A percentile compares a stretch with the other conserved stretches of the same genome.
These are phyloP conservation scores for Paecilomyces formosus DNA, from an alignment of 2,329 filamentous ascomycete species.

Conservation along the genomic window DNA sequence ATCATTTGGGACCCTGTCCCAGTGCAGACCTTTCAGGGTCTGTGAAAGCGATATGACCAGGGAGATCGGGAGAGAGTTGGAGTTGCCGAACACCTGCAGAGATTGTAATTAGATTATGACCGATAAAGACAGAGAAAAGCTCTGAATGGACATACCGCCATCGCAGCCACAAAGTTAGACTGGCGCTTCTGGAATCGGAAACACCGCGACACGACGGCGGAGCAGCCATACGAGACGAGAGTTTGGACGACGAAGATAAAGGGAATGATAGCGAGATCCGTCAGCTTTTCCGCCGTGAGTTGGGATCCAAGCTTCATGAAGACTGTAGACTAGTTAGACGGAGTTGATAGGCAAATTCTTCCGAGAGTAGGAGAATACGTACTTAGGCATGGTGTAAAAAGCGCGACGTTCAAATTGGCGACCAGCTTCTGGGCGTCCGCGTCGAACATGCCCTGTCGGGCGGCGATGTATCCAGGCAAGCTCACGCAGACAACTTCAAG, in stretches of 20 bases:
- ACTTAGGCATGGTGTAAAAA: conserved; percentile 97
- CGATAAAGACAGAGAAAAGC: background rate
- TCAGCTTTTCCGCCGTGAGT: conserved; percentile 81
- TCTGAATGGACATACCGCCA: conserved; percentile 56
- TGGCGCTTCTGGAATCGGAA: conserved; percentile 80
- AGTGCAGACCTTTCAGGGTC: conserved; percentile 85
- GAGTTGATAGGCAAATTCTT: conserved; percentile 5
- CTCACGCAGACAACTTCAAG: conserved; percentile 93
- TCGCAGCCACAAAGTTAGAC: conserved; percentile 90
- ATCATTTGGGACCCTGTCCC: conserved; percentile 83
- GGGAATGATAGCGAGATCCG: conserved; percentile 89
- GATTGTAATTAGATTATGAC: background rate
- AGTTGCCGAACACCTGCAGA: conserved; percentile 80
- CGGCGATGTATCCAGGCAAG: conserved; percentile 87
- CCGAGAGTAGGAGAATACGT: conserved; percentile 26
- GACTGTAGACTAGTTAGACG: conserved; percentile 46
- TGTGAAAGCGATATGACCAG: conserved; percentile 89
- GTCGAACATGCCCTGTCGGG: conserved; percentile 84
- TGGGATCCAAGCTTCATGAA: conserved; percentile 96
- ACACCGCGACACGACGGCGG: conserved; percentile 60
- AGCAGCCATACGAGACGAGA: conserved; percentile 72
- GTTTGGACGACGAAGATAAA: conserved; percentile 88
- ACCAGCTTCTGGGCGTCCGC: conserved; percentile 94
- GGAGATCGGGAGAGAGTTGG: conserved; percentile 94
- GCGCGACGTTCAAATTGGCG: conserved; percentile 88